Conservation (phyloP, 768 basidiomycete species). For the Hydnomerulius pinastri region DNA sequence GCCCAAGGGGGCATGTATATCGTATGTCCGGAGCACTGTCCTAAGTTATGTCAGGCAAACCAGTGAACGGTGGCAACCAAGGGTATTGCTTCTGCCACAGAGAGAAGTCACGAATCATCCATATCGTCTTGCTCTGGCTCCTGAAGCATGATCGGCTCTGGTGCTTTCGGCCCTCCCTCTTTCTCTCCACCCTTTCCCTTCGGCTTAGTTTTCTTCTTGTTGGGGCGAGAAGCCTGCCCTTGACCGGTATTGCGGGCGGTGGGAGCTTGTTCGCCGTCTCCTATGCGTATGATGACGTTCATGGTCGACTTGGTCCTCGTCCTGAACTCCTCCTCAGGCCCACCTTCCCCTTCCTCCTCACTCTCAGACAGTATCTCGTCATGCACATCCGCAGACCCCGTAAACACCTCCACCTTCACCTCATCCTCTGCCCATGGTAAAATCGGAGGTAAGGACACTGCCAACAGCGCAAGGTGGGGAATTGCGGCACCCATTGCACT, state of each 20-base stretch:
- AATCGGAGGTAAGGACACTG: slow-evolving; percentile 68
- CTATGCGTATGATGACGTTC: slow-evolving; percentile 59
- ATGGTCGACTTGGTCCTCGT: slow-evolving; percentile 74
- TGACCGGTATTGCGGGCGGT: slow-evolving; percentile 12
- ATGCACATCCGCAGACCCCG: slow-evolving; percentile 70
- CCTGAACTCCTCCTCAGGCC: slow-evolving; percentile 54
- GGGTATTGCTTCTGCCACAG: no score
- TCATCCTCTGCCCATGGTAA: slow-evolving; percentile 68
- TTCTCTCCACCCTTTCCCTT: slow-evolving; percentile 9
- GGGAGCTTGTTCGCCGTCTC: slow-evolving; percentile 50
- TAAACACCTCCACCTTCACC: slow-evolving; percentile 60
- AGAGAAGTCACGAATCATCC: slow-evolving; percentile 28
- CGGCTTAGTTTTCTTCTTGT: slow-evolving; percentile 11
- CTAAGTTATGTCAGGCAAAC: no score
- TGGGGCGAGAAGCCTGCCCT: slow-evolving; percentile 1
- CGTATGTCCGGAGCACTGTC: no score
- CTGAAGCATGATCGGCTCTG: slow-evolving; percentile 36
- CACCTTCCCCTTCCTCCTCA: slow-evolving; percentile 56
- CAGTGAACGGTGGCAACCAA: no score
- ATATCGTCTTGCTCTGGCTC: slow-evolving; percentile 47
- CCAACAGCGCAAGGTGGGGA: slow-evolving; percentile 71
- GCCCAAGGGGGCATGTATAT: no score
- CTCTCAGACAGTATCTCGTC: slow-evolving; percentile 65
- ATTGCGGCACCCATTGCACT: slow-evolving; percentile 91
- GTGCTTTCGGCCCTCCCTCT: slow-evolving; percentile 8